phyloP scores from a whole-genome alignment of 148 eudicot species.

The Fagopyrum tataricum region DNA sequence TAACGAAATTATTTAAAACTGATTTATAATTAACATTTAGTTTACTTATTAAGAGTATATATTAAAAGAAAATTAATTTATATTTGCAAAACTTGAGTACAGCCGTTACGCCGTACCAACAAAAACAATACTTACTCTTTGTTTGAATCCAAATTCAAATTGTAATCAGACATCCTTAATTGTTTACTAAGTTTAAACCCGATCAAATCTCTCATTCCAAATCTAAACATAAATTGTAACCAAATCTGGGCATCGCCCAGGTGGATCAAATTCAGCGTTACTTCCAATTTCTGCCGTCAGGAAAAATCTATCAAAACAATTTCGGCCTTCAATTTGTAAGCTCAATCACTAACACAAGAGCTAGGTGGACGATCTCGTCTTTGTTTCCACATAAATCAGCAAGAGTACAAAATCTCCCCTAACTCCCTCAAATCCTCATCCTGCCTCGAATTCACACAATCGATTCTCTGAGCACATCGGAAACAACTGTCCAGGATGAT shows the following conservation, averaged over 20 bases:
- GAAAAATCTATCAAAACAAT: not conserved
- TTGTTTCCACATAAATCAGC: not conserved
- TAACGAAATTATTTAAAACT: too few relatives aligned
- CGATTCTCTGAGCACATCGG: not conserved
- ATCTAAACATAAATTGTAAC: not conserved
- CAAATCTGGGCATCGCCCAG: not conserved
- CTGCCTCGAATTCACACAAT: not conserved
- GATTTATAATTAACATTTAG: too few relatives aligned
- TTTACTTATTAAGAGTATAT: too few relatives aligned
- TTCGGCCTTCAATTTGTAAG: not conserved
- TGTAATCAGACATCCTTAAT: too few relatives aligned
- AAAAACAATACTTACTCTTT: too few relatives aligned
- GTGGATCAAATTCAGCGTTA: too few relatives aligned
- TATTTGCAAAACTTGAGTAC: too few relatives aligned
- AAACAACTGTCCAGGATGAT: not conserved
- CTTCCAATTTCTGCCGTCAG: not conserved
- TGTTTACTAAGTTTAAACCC: too few relatives aligned
- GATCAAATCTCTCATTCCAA: too few relatives aligned
- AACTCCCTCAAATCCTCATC: not conserved
- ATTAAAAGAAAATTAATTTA: too few relatives aligned
- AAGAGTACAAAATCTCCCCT: not conserved
- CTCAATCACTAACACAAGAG: not conserved
- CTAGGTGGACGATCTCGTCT: not conserved
- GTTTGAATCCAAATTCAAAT: too few relatives aligned
- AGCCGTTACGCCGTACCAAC: too few relatives aligned